Conservation (phyloP, 2,329 filamentous ascomycete species). For the Lasiodiplodia hormozganensis region DNA sequence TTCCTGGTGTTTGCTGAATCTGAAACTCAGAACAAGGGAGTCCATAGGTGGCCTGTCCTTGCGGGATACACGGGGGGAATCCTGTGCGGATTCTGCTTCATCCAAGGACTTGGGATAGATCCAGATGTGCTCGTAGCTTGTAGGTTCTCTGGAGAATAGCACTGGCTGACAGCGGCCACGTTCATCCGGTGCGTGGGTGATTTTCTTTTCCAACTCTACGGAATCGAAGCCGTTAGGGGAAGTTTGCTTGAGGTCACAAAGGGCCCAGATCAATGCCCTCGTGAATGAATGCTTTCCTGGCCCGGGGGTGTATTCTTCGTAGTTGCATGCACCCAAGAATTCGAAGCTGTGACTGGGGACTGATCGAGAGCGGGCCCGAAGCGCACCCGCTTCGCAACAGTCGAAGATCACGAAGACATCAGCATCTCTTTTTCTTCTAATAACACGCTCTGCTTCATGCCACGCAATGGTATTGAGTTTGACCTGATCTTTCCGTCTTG, state of each 20-base stretch:
- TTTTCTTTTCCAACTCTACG: not conserved
- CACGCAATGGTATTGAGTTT: not conserved
- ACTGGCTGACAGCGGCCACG: not conserved
- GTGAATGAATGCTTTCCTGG: not conserved
- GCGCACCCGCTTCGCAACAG: slow-evolving; percentile 35
- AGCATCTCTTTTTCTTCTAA: slow-evolving; percentile 26
- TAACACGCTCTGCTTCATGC: not conserved
- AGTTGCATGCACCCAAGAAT: not conserved
- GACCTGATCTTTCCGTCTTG: not conserved
- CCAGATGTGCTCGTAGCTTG: slow-evolving; percentile 30
- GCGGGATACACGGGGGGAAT: not conserved
- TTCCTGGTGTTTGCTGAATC: slow-evolving; percentile 27
- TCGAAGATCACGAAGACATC: slow-evolving; percentile 39
- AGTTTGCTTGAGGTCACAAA: not conserved
- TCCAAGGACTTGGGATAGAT: slow-evolving; percentile 3
- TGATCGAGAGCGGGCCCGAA: slow-evolving; percentile 25
- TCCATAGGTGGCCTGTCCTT: not conserved
- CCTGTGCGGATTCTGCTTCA: not conserved
- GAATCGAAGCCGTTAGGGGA: not conserved
- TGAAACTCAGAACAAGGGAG: slow-evolving; percentile 31
- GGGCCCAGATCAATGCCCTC: not conserved
- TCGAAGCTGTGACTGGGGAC: not conserved
- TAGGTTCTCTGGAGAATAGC: not conserved
- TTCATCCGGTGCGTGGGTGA: not conserved
- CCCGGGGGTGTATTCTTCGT: not conserved